phyloP scores from a whole-genome alignment of 176 grass and related monocot genomes.

The barley (Hordeum vulgare) region DNA sequence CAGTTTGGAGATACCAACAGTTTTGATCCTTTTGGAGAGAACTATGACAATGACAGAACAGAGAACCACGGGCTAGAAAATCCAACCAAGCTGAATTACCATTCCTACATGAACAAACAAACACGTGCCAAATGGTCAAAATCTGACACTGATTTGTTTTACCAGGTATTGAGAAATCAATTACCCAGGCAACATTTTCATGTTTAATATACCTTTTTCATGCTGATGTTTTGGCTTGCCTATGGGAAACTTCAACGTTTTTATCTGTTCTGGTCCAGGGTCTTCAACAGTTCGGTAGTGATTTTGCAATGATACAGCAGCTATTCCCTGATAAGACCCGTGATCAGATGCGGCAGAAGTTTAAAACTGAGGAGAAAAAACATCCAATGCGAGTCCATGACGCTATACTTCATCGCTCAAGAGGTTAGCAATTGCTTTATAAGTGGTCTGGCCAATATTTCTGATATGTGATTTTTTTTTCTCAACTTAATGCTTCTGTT shows the following conservation, averaged over 20 bases:
- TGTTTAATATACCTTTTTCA: not conserved
- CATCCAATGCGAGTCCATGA: constrained; percentile 58
- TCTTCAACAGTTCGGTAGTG: constrained; percentile 80
- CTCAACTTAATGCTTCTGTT: not conserved
- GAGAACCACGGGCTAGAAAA: not conserved
- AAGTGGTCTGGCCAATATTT: not conserved
- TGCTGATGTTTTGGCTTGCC: not conserved
- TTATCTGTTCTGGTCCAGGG: constrained; percentile 41
- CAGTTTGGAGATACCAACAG: not conserved
- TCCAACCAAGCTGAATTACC: constrained; percentile 75
- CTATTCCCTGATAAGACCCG: constrained; percentile 66
- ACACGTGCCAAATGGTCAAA: constrained; percentile 57
- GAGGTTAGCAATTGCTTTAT: constrained; percentile 35
- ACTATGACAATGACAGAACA: constrained; percentile 19
- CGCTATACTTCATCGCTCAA: constrained; percentile 52
- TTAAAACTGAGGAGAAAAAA: constrained; percentile 76
- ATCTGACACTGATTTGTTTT: constrained; percentile 73
- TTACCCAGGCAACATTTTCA: not conserved
- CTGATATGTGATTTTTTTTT: not conserved
- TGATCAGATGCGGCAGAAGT: constrained; percentile 65
- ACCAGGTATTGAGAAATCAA: constrained; percentile 57
- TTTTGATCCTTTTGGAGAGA: constrained; percentile 24
- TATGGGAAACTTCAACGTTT: not conserved
- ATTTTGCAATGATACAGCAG: constrained; percentile 86
- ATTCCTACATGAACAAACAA: constrained; percentile 63